phyloP scores from a whole-genome alignment of 305 asterid species.

The Rubia occidens region DNA sequence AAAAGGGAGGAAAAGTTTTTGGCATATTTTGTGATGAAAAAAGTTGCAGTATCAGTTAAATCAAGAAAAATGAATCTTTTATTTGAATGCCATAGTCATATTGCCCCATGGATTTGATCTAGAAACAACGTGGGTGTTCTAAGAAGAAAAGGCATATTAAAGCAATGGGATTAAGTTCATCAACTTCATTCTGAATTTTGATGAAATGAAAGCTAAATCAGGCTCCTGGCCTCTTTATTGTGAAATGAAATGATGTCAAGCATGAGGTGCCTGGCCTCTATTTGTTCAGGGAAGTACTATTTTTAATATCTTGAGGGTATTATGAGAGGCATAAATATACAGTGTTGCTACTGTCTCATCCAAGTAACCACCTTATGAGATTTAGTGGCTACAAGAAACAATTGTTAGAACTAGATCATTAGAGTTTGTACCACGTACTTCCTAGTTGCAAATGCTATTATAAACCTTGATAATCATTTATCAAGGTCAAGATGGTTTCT shows the following conservation, averaged over 20 bases:
- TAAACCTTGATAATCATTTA: not conserved
- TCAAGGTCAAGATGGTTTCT: not conserved
- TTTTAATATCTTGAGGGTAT: not conserved
- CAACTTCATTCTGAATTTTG: not conserved
- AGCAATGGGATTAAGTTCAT: not conserved
- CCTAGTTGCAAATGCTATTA: not conserved
- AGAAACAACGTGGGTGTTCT: not conserved
- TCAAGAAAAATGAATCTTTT: not conserved
- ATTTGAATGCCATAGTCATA: not conserved
- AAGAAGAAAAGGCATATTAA: not conserved
- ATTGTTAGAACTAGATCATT: not conserved
- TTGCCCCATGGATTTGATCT: not conserved
- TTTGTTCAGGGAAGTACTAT: not conserved
- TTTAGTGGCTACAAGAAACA: not conserved
- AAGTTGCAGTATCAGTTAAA: not conserved
- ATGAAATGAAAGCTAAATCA: not conserved
- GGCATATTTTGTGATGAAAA: not conserved
- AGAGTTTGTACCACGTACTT: not conserved
- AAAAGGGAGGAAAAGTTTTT: not conserved
- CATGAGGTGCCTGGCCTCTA: not conserved
- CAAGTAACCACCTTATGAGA: not conserved
- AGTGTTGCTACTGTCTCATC: not conserved
- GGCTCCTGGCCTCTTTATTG: not conserved
- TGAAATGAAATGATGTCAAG: not conserved
- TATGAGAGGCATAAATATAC: not conserved